Base-by-base conservation (phyloP, 257 asterid species). In the Fraxinus americana region DNA sequence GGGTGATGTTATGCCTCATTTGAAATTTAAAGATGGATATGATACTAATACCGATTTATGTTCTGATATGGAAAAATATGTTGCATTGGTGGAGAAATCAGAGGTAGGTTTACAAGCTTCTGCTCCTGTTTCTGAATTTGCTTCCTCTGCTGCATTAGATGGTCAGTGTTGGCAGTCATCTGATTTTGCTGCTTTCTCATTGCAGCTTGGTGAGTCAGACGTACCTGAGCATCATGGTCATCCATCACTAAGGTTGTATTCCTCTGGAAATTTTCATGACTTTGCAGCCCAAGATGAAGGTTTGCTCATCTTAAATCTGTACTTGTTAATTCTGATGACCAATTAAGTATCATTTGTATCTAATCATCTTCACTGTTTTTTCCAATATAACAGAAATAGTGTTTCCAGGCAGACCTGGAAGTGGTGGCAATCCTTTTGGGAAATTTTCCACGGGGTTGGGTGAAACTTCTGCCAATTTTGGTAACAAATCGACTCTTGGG, bases 1-100 rank as follows among this genome's bases (percentile, higher is more conserved):
- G 85, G 98, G 98, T 76, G 97, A 93, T 70, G 80, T 93, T 74
- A 96, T 96, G 97, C 99, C 97, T 12, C 97, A 93, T 78, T 80
- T 93, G 87, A 92, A 83, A 89, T 81, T 79, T 76, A 82, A 81
- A 43, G 84, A 79, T 12, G 91, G 79, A 43, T 83, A 75, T 84
- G 87, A 75, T 66, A 77, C 82, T 82, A 82, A 27, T 67, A 59
- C 82, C 54, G 86, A 86, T 81, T 68, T 86, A 30, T 77, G 73
- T 81, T 72, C 90, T 52, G 79, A 76, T 82, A 36, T 86, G 38
- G 99, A 90, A 52, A 86, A 85, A 69, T 54, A 90, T 41, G 80
- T 65, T n/a, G 52, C 80, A 61, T 48, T 85, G 80, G 97, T 89
- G 50, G 90, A 85, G 75, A 45, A 84, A 45, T 36, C 79, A 68